Evolutionary conservation across 2,329 filamentous ascomycete genomes (phyloP).

Genomic region (Botrytis fabae): DNA sequence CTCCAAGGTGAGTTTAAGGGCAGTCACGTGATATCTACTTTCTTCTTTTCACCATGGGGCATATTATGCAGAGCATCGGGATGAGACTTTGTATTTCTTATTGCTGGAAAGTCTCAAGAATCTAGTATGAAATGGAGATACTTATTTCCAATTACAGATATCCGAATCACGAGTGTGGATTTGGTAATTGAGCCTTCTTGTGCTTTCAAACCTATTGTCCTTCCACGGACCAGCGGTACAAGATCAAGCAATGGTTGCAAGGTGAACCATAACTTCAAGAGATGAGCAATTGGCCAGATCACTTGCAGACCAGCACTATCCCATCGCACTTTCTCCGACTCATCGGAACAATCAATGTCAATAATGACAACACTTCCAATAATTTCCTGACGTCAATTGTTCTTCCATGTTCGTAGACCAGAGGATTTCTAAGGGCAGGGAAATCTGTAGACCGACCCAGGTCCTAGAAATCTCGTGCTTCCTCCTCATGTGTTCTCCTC

Average conservation of each 20-base stretch:
- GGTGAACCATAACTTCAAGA: not conserved
- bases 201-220: not conserved
- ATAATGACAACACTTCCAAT: not conserved
- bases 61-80: not conserved
- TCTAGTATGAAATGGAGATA: not conserved
- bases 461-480: constrained; percentile 4
- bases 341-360: not conserved
- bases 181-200: not conserved
- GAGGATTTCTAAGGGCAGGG: not conserved
- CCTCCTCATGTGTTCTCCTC: not conserved
- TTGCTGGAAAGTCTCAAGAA: not conserved
- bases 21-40: not conserved
- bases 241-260: not conserved
- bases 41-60: not conserved
- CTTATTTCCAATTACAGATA: not conserved
- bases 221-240: not conserved
- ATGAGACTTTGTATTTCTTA: not conserved
- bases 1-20: not conserved
- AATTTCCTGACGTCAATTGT: constrained; percentile 12
- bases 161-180: not conserved
- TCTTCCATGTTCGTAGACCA: constrained; percentile 1
- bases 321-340: not conserved
- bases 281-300: not conserved
- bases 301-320: not conserved
- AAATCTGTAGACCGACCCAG: not conserved